Evolutionary conservation across 805 yeast species (phyloP).

Genomic region (Kazachstania bromeliacearum): DNA sequence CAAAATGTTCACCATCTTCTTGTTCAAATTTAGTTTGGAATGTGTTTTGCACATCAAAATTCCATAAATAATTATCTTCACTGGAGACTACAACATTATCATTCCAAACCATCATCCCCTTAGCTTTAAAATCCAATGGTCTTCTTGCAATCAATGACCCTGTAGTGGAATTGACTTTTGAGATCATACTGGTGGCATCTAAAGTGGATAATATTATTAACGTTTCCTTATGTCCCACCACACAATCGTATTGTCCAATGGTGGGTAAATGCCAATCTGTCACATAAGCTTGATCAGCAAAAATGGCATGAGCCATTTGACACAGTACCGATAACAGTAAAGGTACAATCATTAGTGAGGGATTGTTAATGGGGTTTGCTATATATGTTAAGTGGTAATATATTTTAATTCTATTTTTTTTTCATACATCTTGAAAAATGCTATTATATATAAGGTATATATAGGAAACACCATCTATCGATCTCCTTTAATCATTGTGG

Average conservation of each 20-base stretch:
- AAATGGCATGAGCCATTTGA: constrained; percentile 30
- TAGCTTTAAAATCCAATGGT: constrained; percentile 13
- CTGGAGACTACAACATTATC: constrained; percentile 9
- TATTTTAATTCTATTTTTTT: no score
- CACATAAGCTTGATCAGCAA: constrained; percentile 44
- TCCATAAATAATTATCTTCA: background rate
- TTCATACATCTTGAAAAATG: no score
- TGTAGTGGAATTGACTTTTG: constrained; percentile 29
- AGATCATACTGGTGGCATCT: constrained; percentile 19
- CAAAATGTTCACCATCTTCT: background rate
- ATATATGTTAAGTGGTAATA: no score
- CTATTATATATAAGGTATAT: no score
- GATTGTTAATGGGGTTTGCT: no score
- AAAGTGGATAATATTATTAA: constrained; percentile 24
- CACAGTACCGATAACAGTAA: no score
- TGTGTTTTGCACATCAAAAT: constrained; percentile 14
- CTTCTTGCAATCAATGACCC: constrained; percentile 31
- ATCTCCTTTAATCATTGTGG: constrained; percentile 16
- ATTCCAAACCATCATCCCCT: constrained; percentile 10
- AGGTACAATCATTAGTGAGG: no score
- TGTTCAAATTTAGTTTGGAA: constrained; percentile 5
- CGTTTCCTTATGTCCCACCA: constrained; percentile 10
- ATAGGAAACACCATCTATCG: no score
- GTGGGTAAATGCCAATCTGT: constrained; percentile 46
- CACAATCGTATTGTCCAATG: constrained; percentile 33